Conservation (phyloP, 73 alveolate species). For the Tetrahymena borealis region DNA sequence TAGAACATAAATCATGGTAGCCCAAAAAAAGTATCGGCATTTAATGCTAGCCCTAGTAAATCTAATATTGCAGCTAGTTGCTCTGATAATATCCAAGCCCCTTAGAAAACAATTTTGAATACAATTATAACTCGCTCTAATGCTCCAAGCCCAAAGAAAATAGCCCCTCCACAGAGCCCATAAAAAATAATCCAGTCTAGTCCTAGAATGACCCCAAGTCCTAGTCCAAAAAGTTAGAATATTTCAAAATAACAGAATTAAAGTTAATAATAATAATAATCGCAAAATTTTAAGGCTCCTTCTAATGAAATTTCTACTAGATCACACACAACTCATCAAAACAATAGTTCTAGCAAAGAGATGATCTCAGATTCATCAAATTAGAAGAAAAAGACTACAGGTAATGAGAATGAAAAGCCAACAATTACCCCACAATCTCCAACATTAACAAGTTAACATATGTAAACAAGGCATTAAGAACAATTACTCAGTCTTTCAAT, state of each 20-base stretch:
- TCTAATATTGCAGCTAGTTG: background rate
- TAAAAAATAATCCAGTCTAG: background rate
- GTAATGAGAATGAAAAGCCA: background rate
- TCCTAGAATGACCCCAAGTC: background rate
- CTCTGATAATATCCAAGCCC: background rate
- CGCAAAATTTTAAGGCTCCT: background rate
- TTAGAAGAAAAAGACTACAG: background rate
- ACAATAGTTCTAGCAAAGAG: background rate
- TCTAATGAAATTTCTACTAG: background rate
- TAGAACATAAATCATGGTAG: background rate
- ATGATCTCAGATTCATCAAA: background rate
- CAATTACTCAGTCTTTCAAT: background rate
- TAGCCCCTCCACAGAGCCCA: background rate
- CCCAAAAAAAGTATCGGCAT: background rate
- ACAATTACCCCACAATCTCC: background rate
- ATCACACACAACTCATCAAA: background rate
- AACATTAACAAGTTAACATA: background rate
- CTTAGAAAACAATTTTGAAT: background rate
- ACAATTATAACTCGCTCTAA: background rate
- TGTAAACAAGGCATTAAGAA: background rate
- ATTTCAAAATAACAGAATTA: background rate
- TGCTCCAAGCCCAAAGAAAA: background rate
- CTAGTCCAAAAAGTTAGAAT: background rate
- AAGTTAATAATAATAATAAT: background rate
- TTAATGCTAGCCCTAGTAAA: background rate